Evolutionary conservation across 169 alveolate species (phyloP).

Genomic region (Plasmodium coatneyi): DNA sequence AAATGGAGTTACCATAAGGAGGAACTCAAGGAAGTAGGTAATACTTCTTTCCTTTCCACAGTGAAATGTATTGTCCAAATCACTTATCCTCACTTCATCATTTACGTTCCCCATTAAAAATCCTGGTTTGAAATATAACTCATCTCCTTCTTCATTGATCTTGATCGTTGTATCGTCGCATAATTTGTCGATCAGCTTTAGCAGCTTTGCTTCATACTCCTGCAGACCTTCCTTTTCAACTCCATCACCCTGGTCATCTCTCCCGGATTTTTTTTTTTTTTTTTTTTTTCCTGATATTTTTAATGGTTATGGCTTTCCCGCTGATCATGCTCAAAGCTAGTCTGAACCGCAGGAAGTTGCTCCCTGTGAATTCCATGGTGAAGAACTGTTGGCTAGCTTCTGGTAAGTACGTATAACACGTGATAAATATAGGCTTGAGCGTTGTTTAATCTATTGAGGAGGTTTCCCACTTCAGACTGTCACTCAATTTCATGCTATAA

Average conservation of each 20-base stretch:
- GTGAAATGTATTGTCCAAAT: constrained; percentile 31
- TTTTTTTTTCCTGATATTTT: constrained; percentile 33
- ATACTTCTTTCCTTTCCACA: constrained; percentile 77
- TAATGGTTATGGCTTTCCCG: constrained; percentile 70
- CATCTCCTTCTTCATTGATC: constrained; percentile 71
- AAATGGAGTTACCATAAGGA: constrained; percentile 71
- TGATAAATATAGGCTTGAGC: background rate
- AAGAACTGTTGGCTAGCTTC: background rate
- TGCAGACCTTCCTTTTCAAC: constrained; percentile 32
- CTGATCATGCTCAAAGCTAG: constrained; percentile 70
- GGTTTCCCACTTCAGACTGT: background rate
- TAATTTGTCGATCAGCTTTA: constrained; percentile 61
- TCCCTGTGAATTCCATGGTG: constrained; percentile 54
- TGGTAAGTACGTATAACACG: background rate
- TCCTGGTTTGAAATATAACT: constrained; percentile 73
- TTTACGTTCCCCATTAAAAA: constrained; percentile 66
- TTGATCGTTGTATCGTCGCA: constrained; percentile 71
- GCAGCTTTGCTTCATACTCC: constrained; percentile 70
- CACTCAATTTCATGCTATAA: background rate
- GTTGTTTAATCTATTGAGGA: background rate
- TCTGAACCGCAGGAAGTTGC: constrained; percentile 65
- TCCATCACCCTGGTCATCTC: background rate
- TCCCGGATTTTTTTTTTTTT: background rate
- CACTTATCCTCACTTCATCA: constrained; percentile 52
- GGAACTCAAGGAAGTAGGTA: constrained; percentile 59